Base-by-base conservation (phyloP, 345 rosid genomes). In the Pelargonium nanum region DNA sequence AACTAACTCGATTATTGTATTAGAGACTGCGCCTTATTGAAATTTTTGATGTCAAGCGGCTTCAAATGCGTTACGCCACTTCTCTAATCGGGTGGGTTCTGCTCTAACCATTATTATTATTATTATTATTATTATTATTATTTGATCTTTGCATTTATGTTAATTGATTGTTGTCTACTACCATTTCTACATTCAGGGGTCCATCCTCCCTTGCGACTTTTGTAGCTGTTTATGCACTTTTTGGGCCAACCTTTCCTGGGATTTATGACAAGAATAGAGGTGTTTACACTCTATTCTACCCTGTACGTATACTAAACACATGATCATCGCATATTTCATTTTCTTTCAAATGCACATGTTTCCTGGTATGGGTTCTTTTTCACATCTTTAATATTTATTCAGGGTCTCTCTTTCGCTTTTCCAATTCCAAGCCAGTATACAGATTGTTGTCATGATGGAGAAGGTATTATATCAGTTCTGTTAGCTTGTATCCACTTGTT, bases 211-310 rank as follows among this genome's bases (percentile, higher is more conserved):
- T 85, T 61, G 99, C 97, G 20, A 93, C 99, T 22, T 93, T 93
- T 84, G 94, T 85, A 25, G 99, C 91, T 54, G 96, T 93, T 3
- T 93, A 85, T 70, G 85, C 89, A 50, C 84, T 87, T 56, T 93
- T 93, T 70, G 99, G 99, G 44, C 99, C 94, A 19, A 93, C 99
- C 10, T 93, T 85, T 77, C 96, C 99, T 55, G 99, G 97, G 54
- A 77, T 77, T 60, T 89, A 87, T 63, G 99, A 93, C 78, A 89
- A 78, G 72, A 88, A 89, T 22, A 83, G 91, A 78, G 84, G 94
- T 67, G 81, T 87, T 58, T 93, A 93, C 70, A 80, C 83, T 64
- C 81, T 93, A 59, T 89, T 93, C 62, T 93, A 93, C 73, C 99
- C 96, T 9, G 99, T 93, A 76, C 63, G 91, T 64, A 25, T 24